Evolutionary conservation across 805 yeast species (phyloP).

Genomic region (Peterozyma toletana): DNA sequence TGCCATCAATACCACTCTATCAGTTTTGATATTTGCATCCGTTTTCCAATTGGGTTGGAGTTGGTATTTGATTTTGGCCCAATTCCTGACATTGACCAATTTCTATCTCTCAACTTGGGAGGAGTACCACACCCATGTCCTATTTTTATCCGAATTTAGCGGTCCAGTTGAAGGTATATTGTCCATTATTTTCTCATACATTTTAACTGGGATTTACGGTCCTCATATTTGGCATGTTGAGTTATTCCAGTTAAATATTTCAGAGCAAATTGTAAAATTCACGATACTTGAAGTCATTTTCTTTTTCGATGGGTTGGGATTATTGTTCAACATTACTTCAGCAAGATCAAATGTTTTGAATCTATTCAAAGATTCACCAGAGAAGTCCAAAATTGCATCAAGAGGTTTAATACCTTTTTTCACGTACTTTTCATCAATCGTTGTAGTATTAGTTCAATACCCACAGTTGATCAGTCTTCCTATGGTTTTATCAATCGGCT

Average conservation of each 20-base stretch:
- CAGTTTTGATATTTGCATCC: conserved; percentile 65
- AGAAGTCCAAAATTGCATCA: conserved; percentile 28
- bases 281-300: conserved; percentile 37
- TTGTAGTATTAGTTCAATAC: conserved; percentile 38
- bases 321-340: conserved; percentile 57
- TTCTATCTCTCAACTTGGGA: conserved; percentile 94
- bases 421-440: conserved; percentile 41
- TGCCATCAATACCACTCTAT: conserved; percentile 65
- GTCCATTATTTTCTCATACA: conserved; percentile 46
- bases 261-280: conserved; percentile 19
- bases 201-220: conserved; percentile 63
- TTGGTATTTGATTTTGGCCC: conserved; percentile 51
- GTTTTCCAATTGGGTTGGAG: conserved; percentile 74
- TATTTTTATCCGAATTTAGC: conserved; percentile 70
- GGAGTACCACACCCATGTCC: conserved; percentile 82
- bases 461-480: conserved; percentile 51
- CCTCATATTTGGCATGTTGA: conserved; percentile 56
- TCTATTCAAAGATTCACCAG: conserved; percentile 31
- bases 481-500: conserved; percentile 61
- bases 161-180: conserved; percentile 96
- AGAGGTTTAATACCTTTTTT: conserved; percentile 65
- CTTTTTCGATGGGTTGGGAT: conserved; percentile 44
- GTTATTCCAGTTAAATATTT: conserved; percentile 31
- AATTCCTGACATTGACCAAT: conserved; percentile 70
- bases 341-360: conserved; percentile 57